A percentile compares a stretch with the other conserved stretches of the same genome.
phyloP scores from a whole-genome alignment of 805 yeast genomes.

The Ogataea zsoltii region DNA sequence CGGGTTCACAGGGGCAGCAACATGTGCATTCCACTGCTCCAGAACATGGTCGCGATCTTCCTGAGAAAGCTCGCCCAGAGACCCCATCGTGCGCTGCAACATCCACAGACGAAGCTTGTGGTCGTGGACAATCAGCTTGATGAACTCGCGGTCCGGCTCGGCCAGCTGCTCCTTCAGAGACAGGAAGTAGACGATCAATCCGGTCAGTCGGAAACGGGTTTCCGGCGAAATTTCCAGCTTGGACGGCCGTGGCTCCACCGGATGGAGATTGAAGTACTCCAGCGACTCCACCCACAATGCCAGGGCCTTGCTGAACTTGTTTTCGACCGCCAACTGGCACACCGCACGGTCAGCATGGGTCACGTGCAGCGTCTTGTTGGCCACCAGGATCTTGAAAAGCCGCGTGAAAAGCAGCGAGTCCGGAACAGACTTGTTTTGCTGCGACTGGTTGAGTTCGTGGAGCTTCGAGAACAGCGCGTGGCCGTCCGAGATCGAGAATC shows the following conservation, averaged over 20 bases:
- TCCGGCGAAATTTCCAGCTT: slow-evolving; percentile 3
- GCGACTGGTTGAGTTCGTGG: slow-evolving; percentile 10
- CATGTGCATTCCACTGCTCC: slow-evolving; percentile 6
- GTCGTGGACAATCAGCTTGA: slow-evolving; percentile 18
- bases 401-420: slow-evolving; percentile 25
- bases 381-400: slow-evolving; percentile 21
- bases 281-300: slow-evolving; percentile 30
- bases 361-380: slow-evolving; percentile 24
- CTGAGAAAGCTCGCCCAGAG: slow-evolving; percentile 4
- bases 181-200: slow-evolving; percentile 21
- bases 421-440: slow-evolving; percentile 18
- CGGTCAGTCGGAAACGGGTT: slow-evolving; percentile 13
- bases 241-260: slow-evolving; percentile 6
- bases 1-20: slow-evolving; percentile 20
- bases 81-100: slow-evolving; percentile 1
- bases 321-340: slow-evolving; percentile 23
- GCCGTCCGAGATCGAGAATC: slow-evolving; percentile 8
- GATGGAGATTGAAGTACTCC: slow-evolving; percentile 27
- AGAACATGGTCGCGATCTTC: slow-evolving; percentile 10
- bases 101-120: slow-evolving; percentile 3
- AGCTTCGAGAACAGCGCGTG: slow-evolving; percentile 11
- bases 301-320: slow-evolving; percentile 28
- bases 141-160: slow-evolving; percentile 23
- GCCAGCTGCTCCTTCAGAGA: slow-evolving; percentile 20
- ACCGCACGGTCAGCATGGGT: slow-evolving; percentile 30